Evolutionary conservation across 164 flowering plant species (phyloP).

Genomic region (Aristolochia fimbriata): DNA sequence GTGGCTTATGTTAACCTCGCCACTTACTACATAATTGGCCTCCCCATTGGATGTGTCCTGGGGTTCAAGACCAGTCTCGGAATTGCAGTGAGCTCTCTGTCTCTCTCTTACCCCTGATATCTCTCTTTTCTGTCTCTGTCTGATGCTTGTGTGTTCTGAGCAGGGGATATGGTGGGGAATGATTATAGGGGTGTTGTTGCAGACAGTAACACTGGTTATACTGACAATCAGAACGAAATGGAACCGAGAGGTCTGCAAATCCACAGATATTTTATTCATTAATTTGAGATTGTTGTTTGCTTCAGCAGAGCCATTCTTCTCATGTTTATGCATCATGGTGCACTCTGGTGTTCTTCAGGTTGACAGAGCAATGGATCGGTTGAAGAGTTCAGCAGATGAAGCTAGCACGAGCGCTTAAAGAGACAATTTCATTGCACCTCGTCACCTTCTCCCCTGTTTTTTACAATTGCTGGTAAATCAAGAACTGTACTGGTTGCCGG

Average conservation of each 20-base stretch:
- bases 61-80: conserved; percentile 69
- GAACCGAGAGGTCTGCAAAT: conserved; percentile 8
- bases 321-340: too few relatives aligned
- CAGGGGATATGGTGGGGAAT: conserved; percentile 25
- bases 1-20: conserved; percentile 70
- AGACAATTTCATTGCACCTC: too few relatives aligned
- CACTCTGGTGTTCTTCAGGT: conserved; percentile 1
- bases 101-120: neutral
- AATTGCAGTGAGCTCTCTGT: conserved; percentile 28
- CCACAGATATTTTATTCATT: neutral
- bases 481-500: too few relatives aligned
- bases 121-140: neutral
- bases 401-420: neutral
- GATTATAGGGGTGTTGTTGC: conserved; percentile 15
- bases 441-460: too few relatives aligned
- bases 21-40: conserved; percentile 62
- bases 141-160: neutral
- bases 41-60: conserved; percentile 65
- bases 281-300: neutral
- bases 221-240: conserved; percentile 16
- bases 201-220: conserved; percentile 10
- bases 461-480: too few relatives aligned
- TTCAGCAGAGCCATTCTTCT: neutral
- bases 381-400: conserved; percentile 10
- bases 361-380: conserved; percentile 6